Evolutionary conservation across 768 basidiomycete genomes (phyloP).

Genomic region (Amanita thiersii): DNA sequence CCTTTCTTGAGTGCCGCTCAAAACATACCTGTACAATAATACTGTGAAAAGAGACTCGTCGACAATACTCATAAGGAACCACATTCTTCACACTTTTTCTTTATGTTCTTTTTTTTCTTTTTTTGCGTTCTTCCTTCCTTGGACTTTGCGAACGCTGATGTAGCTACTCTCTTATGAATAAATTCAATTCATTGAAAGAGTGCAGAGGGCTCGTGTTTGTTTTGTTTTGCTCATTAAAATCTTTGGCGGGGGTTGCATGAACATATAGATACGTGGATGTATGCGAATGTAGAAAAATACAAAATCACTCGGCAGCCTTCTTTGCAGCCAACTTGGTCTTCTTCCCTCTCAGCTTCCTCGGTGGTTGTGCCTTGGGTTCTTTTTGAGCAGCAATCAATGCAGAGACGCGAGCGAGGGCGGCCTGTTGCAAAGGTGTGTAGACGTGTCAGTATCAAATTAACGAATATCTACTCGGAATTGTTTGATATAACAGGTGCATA

Average conservation of each 20-base stretch:
- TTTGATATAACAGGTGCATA: slow-evolving; percentile 7
- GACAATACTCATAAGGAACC: too few species aligned
- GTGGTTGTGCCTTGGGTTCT: slow-evolving; percentile 57
- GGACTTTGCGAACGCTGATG: too few species aligned
- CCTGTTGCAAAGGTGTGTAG: slow-evolving; percentile 43
- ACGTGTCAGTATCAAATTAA: slow-evolving; percentile 23
- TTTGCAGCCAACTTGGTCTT: slow-evolving; percentile 30
- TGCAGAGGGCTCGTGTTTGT: too few species aligned
- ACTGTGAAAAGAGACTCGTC: too few species aligned
- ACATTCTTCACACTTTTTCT: too few species aligned
- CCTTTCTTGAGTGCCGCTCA: too few species aligned
- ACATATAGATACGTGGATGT: slow-evolving; percentile 21
- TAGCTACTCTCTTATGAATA: too few species aligned
- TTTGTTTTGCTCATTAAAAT: not conserved
- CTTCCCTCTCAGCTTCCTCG: slow-evolving; percentile 69
- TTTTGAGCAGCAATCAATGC: slow-evolving; percentile 63
- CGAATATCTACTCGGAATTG: not conserved
- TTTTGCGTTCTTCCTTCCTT: too few species aligned
- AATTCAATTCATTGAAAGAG: too few species aligned
- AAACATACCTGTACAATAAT: too few species aligned
- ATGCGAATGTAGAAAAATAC: slow-evolving; percentile 18
- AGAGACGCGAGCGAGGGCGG: slow-evolving; percentile 68
- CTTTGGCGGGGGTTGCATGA: slow-evolving; percentile 10
- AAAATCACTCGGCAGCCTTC: slow-evolving; percentile 16
- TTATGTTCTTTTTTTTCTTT: too few species aligned